Conservation (phyloP, 2,329 filamentous ascomycete species). For the Verticillium albo-atrum region DNA sequence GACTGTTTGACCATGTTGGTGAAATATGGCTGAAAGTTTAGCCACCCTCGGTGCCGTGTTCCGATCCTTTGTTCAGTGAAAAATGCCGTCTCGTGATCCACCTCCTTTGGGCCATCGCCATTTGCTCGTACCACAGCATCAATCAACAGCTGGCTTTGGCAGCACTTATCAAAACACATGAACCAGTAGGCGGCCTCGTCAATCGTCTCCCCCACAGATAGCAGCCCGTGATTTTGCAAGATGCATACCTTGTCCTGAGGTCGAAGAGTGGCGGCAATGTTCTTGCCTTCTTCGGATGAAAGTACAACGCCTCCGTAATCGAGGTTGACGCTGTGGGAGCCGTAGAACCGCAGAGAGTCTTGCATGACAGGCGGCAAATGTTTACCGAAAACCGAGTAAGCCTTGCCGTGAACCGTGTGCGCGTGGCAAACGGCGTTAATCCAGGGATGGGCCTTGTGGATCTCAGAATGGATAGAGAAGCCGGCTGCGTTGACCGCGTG, state of each 20-base stretch:
- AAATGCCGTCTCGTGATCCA: constrained; percentile 3
- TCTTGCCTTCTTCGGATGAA: constrained; percentile 57
- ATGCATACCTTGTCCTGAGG: constrained; percentile 53
- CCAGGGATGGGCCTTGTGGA: constrained; percentile 62
- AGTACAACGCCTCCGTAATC: constrained; percentile 46
- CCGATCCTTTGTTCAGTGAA: constrained; percentile 3
- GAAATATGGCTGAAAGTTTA: constrained; percentile 3
- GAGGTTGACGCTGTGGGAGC: constrained; percentile 59
- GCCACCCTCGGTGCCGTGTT: constrained; percentile 1
- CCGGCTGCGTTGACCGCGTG: constrained; percentile 59
- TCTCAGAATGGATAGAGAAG: constrained; percentile 64
- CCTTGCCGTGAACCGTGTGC: constrained; percentile 61
- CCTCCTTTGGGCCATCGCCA: not conserved
- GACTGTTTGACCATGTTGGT: constrained; percentile 2
- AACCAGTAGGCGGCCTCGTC: constrained; percentile 71
- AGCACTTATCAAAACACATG: constrained; percentile 60
- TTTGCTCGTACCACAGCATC: not conserved
- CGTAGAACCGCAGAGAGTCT: constrained; percentile 41
- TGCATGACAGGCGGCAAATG: constrained; percentile 68
- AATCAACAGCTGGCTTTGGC: constrained; percentile 48
- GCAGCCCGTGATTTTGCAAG: constrained; percentile 64
- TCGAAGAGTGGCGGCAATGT: constrained; percentile 61
- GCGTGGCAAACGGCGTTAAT: constrained; percentile 66
- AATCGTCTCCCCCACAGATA: constrained; percentile 65
- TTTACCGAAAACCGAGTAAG: constrained; percentile 61